Evolutionary conservation across 1,139 yeast genomes (phyloP), one percentile per base, ranked within the genome.

Genomic region (Pichia sp.): DNA sequence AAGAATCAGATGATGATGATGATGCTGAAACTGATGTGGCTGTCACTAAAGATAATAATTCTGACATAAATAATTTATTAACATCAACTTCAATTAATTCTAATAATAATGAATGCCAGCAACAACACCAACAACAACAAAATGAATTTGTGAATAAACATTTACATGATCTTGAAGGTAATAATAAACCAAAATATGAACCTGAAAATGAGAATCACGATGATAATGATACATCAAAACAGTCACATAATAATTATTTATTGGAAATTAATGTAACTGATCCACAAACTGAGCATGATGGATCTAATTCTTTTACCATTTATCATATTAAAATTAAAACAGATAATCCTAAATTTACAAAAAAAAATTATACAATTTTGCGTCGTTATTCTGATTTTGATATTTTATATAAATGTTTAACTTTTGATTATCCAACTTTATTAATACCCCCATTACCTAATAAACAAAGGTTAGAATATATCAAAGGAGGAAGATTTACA

Each of bases 371-470:
- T 51, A 45, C 65, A 50, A 52, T 69, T 58, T 66, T 67, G 53
- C 46, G 63, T 56, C 49, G 76, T 61, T 53, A 59, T 63, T 50
- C 66, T 31, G 60, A 65, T 63, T 87, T 92, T 64, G 75, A 83
- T 47, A 80, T 82, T 53, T 71, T 92, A 36, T 86, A 83, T 62
- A 85, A 82, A 50, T 80, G 87, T 50, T 69, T 92, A 44, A 62
- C 71, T 40, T 81, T 78, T 55, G 97, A 89, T 60, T 86, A 73
- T 59, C 96, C 97, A 0, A 85, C 94, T 3, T 73, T 85, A 47
- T 78, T 92, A 32, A 79, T 92, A 0, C 98, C 98, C 1, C 97
- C 98, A 10, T 70, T 92, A 46, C 98, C 98, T 0, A 95, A 94
- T 51, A 90, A 89, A 65, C 87, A 85, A 69, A 78, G 95, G 50